These are phyloP conservation scores for Asterophora lycoperdoides DNA, from an alignment of 768 basidiomycete species.

Conservation along the genomic window DNA sequence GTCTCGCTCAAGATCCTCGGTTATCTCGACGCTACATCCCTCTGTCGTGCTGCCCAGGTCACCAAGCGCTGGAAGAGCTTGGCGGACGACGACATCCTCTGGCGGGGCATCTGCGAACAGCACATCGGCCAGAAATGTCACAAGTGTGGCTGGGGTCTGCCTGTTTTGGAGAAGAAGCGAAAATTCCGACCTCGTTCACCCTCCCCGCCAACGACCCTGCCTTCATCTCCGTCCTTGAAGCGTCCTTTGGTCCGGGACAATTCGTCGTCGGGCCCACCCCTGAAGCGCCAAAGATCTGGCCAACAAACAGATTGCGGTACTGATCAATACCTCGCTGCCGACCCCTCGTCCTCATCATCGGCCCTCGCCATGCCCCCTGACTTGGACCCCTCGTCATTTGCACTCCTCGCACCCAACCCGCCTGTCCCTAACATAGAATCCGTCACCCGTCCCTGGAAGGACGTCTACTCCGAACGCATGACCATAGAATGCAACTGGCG, in stretches of 20 bases:
- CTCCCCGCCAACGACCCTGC: conserved; percentile 13
- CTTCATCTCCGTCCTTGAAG: conserved; percentile 26
- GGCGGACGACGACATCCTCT: conserved; percentile 93
- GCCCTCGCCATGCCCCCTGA: conserved; percentile 12
- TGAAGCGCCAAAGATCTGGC: conserved; percentile 50
- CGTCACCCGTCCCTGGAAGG: conserved; percentile 92
- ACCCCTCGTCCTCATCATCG: conserved; percentile 9
- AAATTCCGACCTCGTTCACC: conserved; percentile 35
- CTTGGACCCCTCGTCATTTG: conserved; percentile 7
- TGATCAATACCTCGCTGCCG: conserved; percentile 4
- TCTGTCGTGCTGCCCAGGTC: conserved; percentile 93
- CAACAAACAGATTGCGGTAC: conserved; percentile 6
- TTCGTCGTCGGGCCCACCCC: conserved; percentile 29
- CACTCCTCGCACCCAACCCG: conserved; percentile 30
- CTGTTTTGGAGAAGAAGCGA: conserved; percentile 77
- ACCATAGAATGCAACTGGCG: conserved; percentile 97
- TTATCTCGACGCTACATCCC: conserved; percentile 87
- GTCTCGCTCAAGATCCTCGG: conserved; percentile 82
- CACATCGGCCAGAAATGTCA: conserved; percentile 96
- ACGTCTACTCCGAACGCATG: conserved; percentile 96
- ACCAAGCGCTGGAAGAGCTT: conserved; percentile 78
- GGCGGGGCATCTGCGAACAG: conserved; percentile 96
- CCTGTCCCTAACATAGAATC: conserved; percentile 26
- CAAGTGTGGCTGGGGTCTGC: conserved; percentile 97
- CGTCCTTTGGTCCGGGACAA: conserved; percentile 33